Percentiles rank a stretch among this genome's conserved stretches.
Conservation (phyloP, 2,329 filamentous ascomycete genomes). For the Alternaria infectoria region DNA sequence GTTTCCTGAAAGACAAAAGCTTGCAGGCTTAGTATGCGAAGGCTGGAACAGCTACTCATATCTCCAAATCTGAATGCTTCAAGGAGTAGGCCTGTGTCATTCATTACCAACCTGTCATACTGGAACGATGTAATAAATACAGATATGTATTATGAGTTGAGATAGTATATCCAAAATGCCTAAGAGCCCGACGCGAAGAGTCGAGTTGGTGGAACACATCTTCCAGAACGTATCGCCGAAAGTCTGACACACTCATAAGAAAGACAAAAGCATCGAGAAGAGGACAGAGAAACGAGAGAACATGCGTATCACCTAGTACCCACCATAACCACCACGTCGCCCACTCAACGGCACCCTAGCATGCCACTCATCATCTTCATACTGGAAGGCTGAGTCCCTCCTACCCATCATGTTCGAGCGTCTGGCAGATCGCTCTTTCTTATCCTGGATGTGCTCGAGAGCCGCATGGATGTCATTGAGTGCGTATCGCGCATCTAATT, state of each 20-base stretch:
- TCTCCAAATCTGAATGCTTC: too few species aligned
- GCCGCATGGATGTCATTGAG: slow-evolving; percentile 5
- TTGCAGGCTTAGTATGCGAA: too few species aligned
- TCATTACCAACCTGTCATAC: too few species aligned
- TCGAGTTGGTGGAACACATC: not conserved
- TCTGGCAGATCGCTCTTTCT: not conserved
- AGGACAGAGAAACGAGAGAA: not conserved
- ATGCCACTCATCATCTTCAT: slow-evolving; percentile 15
- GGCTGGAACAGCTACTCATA: too few species aligned
- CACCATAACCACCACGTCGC: not conserved
- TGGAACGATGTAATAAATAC: too few species aligned
- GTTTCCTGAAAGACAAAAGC: too few species aligned
- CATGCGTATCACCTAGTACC: not conserved
- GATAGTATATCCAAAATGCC: too few species aligned
- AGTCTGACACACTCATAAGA: not conserved
- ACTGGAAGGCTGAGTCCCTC: not conserved
- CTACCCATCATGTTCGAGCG: not conserved
- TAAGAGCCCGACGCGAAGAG: not conserved
- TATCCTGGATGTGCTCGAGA: slow-evolving; percentile 10
- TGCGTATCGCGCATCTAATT: not conserved
- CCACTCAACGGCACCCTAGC: not conserved
- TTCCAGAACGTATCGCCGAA: not conserved
- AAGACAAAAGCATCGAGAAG: not conserved
- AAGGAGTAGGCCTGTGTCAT: too few species aligned
- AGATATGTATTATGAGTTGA: too few species aligned